Evolutionary conservation across 169 alveolate genomes (phyloP).

Genomic region (Plasmodium vivax): DNA sequence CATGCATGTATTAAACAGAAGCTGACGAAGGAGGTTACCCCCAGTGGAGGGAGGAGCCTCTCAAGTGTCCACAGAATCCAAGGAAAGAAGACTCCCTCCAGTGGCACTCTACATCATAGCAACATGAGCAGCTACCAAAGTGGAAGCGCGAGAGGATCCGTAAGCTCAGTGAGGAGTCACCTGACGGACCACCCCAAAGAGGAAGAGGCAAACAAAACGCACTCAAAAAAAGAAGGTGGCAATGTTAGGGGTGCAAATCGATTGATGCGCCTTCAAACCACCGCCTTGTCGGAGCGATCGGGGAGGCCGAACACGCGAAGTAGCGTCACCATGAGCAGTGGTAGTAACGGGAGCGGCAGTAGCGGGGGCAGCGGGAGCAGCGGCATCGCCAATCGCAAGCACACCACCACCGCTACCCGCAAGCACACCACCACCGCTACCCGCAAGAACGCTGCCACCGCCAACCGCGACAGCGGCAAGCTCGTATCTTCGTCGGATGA

Average conservation of each 20-base stretch:
- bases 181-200: not conserved
- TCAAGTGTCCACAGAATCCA: not conserved
- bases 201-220: not conserved
- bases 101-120: not conserved
- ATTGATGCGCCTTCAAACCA: not conserved
- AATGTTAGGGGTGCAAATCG: not conserved
- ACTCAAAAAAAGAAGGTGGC: not conserved
- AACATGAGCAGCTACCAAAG: not conserved
- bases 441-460: too few relatives aligned
- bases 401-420: too few relatives aligned
- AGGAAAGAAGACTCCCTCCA: not conserved
- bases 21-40: not conserved
- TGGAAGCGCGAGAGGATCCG: constrained; percentile 1
- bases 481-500: constrained; percentile 21
- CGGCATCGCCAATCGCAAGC: too few relatives aligned
- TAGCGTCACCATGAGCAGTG: not conserved
- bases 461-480: not conserved
- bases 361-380: not conserved
- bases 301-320: not conserved
- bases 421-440: too few relatives aligned
- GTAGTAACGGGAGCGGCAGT: not conserved
- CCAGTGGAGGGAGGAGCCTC: not conserved
- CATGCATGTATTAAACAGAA: not conserved
- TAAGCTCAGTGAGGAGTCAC: not conserved
- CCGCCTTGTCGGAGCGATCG: not conserved